A percentile compares a stretch with the other conserved stretches of the same genome.
These are phyloP conservation scores for Sarcomyxa edulis DNA, from an alignment of 768 basidiomycete species.

Conservation along the genomic window DNA sequence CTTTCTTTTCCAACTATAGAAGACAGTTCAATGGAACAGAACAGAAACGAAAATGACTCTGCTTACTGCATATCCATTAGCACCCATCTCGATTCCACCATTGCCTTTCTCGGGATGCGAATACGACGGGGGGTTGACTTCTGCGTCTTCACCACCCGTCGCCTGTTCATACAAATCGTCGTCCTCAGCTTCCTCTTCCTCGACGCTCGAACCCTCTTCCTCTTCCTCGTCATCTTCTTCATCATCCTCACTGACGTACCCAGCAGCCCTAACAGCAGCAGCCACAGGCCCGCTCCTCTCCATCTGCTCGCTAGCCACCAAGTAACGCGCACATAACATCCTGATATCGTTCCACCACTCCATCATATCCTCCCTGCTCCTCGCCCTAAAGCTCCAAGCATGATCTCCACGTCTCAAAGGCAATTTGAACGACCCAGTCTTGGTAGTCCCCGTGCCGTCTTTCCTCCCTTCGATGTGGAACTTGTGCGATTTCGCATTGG, in stretches of 20 bases:
- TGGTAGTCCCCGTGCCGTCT: constrained; percentile 68
- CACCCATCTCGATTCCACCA: constrained; percentile 35
- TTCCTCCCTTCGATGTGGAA: constrained; percentile 95
- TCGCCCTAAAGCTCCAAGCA: constrained; percentile 87
- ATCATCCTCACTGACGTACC: constrained; percentile 82
- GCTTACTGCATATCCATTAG: constrained; percentile 63
- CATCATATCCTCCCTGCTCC: constrained; percentile 96
- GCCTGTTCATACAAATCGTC: constrained; percentile 24
- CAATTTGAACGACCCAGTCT: constrained; percentile 46
- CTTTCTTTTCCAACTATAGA: constrained; percentile 32
- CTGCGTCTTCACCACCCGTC: constrained; percentile 36
- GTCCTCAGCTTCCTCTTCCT: constrained; percentile 53
- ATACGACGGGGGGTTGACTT: constrained; percentile 59
- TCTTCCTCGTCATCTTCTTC: constrained; percentile 42
- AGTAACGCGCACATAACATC: constrained; percentile 89
- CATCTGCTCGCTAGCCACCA: constrained; percentile 91
- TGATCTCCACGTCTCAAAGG: constrained; percentile 35
- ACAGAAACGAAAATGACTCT: constrained; percentile 3
- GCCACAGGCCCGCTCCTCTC: constrained; percentile 90
- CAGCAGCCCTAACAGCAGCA: constrained; percentile 84
- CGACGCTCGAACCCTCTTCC: constrained; percentile 59
- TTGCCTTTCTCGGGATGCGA: constrained; percentile 37
- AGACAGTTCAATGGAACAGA: not conserved
- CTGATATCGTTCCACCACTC: constrained; percentile 99
- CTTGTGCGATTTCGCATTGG: constrained; percentile 74